Base-by-base conservation (phyloP, 2,329 filamentous ascomycete species). In the Septoria petroselini region DNA sequence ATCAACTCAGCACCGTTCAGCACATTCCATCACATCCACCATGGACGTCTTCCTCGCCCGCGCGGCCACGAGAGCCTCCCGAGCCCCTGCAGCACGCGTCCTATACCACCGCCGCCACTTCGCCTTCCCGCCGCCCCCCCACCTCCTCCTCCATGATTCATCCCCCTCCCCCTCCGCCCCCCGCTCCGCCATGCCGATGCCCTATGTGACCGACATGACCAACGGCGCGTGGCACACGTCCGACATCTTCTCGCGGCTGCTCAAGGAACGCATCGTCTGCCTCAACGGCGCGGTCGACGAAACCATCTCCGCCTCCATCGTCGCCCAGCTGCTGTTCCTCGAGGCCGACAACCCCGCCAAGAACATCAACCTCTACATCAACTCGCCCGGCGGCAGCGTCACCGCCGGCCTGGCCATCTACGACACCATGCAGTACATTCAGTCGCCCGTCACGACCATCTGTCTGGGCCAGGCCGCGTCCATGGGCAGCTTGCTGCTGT, bases 361-460 rank as follows among this genome's bases (percentile, higher is more conserved):
- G 69, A 87, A 90, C 9, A 97, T 98, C 58, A 93, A 88, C 44
- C 87, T 98, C 69, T 98, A 98, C 71, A 98, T 98, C 70, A 95
- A 98, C 74, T 95, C 88, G 0, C 91, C 91, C 0, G 93, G 93
- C 41, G 93, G 93, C 48, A 91, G 87, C 34, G 91, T 98, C 33
- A 91, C 86, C 54, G 91, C 93, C 1, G 76, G 76, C 2, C 74
- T 85, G 53, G 91, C 93, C 19, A 97, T 98, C 64, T 98, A 98
- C 77, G 93, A 98, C 69, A 98, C 93, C 9, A 97, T 98, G 91
- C 84, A 86, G 61, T 98, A 98, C 70, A 97, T 98, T 67, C 84
- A 85, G 53, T 88, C 88, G 2, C 89, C 91, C 1, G 90, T 98
- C 0, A 91, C 86, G 35, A 98, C 93, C 0, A 93, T 98, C 23